Base-by-base conservation (phyloP, 2,329 filamentous ascomycete genomes). In the Nigrospora oryzae region DNA sequence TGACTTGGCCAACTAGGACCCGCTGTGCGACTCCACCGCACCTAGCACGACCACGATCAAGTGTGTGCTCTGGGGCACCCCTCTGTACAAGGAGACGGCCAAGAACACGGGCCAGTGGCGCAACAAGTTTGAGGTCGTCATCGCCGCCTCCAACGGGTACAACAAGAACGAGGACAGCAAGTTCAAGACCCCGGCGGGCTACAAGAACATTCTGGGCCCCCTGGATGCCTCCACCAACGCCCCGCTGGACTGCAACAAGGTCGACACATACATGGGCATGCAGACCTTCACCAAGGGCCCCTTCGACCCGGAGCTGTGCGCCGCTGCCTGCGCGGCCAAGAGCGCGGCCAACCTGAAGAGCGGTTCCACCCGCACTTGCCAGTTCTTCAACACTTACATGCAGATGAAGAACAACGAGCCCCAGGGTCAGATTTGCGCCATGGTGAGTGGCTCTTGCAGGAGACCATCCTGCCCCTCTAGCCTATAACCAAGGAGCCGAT, bases 61-160 rank as follows among this genome's bases (percentile, higher is more conserved):
- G 51, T 58, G 56, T 33, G 51, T 57, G 13, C 56, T 57, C 49
- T 60, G 57, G 57, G 57, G 56, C 16, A 55, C 53, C 5, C 50
- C 51, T 36, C 49, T 60, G 11, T 43, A 46, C 2, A 44, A 43
- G n/a, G 49, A 44, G 11, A 58, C 55, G 33, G 51, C 55, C 36
- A 51, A 49, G 30, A 55, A 58, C 43, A 13, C 13, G 3, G 58
- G 58, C 4, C 44, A 52, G 16, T 53, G 38, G 32, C 41, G 49
- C n/a, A 44, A 39, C 12, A 32, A 53, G 13, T 60, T 60, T 49
- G 50, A 60, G 11, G 62, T 69, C 34, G 59, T 64, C 32, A 65
- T 70, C 38, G 59, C 66, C 17, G 68, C 62, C n/a, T 67, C 63
- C 35, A 69, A 71, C 44, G 68, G 65, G 7, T 48, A 64, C 46